These are phyloP conservation scores for Yamadazyma nakazawae DNA, from an alignment of 805 yeast species.

Conservation along the genomic window DNA sequence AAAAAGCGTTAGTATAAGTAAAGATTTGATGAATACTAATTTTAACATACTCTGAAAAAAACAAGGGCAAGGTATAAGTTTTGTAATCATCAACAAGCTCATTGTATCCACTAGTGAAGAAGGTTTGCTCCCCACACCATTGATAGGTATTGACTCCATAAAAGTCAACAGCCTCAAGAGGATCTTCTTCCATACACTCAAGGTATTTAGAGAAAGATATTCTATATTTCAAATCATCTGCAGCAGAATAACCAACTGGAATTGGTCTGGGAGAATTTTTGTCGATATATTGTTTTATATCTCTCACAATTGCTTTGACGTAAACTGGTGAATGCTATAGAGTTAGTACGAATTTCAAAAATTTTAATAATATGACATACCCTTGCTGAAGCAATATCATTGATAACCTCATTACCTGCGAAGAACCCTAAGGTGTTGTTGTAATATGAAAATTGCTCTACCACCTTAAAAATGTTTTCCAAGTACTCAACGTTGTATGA, in stretches of 20 bases:
- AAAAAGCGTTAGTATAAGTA: conserved; percentile 15
- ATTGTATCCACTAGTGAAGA: conserved; percentile 67
- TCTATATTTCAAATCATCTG: conserved; percentile 81
- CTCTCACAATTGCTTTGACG: conserved; percentile 75
- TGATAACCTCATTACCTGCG: conserved; percentile 89
- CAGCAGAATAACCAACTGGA: conserved; percentile 96
- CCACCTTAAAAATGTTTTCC: conserved; percentile 71
- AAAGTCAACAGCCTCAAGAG: conserved; percentile 64
- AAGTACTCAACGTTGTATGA: conserved; percentile 70
- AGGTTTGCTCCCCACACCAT: conserved; percentile 87
- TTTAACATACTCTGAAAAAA: conserved; percentile 62
- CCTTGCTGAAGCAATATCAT: conserved; percentile 68
- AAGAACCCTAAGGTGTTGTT: conserved; percentile 88
- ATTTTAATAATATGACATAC: conserved; percentile 9
- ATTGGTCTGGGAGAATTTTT: conserved; percentile 58
- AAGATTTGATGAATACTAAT: conserved; percentile 30
- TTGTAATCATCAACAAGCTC: conserved; percentile 67
- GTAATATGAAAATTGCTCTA: conserved; percentile 77
- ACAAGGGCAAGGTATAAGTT: conserved; percentile 70
- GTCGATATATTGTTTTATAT: conserved; percentile 69
- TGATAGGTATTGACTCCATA: conserved; percentile 81
- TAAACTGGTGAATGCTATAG: conserved; percentile 58
- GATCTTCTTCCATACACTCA: conserved; percentile 61
- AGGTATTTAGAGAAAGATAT: conserved; percentile 74
- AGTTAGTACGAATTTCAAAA: neutral